Base-by-base conservation (phyloP, 2,329 filamentous ascomycete species). In the Diplodia mutila region DNA sequence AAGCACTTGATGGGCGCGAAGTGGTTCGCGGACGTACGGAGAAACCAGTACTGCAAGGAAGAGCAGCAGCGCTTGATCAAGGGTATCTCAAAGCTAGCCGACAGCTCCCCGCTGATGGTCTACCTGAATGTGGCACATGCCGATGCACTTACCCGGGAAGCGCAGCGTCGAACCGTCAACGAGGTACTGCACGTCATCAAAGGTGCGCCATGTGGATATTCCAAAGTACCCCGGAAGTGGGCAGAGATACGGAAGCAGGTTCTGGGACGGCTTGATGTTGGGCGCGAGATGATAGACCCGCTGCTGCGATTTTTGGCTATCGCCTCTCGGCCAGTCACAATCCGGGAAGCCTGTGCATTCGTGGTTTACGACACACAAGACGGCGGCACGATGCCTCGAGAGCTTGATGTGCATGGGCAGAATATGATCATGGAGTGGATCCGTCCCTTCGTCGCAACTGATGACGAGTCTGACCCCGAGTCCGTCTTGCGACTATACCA, bases 31-130 rank as follows among this genome's bases (percentile, higher is more conserved):
- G 21, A 34, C 18, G 23, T 11, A 27, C n/a, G 25, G 32, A 27
- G 25, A n/a, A 34, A 14, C 16, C 18, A 39, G 11, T 49, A 48
- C 27, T 23, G n/a, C 14, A 23, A 52, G 16, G 25, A 21, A 8
- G 54, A 57, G 2, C 32, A 23, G 1, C 42, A 59, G 8, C 46
- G 21, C 48, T 9, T 63, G 8, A 23, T 59, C 8, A 18, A 51
- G 37, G 39, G 27, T 6, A n/a, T 39, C 14, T 18, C 42, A 3
- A 7, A 11, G 16, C 25, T n/a, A 9, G 64, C 64, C 18, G 53
- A 52, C n/a, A 39, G 64, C 7, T 66, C 64, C 1, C 53, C 64
- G 7, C 34, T 66, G 12, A 59, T 53, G 64, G 42, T 66, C 14
- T 25, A 27, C 4, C 25, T 51, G n/a, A 37, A 59, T 12, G 42